A percentile compares a stretch with the other conserved stretches of the same genome.
Conservation (phyloP, 1,284 basidiomycete genomes). For the Boletus semigastroideus region DNA sequence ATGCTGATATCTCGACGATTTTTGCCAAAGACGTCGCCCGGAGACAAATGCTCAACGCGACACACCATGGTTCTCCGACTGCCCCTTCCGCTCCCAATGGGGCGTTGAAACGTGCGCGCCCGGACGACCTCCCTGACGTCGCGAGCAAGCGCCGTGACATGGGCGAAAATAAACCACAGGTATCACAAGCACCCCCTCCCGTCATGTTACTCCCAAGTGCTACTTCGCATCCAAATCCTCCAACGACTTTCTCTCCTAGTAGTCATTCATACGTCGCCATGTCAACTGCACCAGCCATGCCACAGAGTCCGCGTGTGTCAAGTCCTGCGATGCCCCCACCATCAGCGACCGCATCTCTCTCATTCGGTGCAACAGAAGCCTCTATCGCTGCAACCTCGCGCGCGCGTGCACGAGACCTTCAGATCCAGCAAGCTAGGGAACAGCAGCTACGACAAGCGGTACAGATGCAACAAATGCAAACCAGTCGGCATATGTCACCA, state of each 20-base stretch:
- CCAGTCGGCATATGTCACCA: constrained; percentile 45
- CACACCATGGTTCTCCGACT: constrained; percentile 22
- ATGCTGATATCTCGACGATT: constrained; percentile 54
- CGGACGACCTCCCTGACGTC: constrained; percentile 45
- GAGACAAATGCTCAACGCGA: constrained; percentile 35
- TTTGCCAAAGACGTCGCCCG: constrained; percentile 66
- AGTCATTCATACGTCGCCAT: constrained; percentile 13
- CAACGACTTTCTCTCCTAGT: constrained; percentile 13
- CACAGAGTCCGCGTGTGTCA: constrained; percentile 31
- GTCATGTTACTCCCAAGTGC: constrained; percentile 32
- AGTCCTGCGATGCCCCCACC: constrained; percentile 27
- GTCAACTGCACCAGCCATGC: constrained; percentile 18
- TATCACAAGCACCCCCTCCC: constrained; percentile 31
- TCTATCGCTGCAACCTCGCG: constrained; percentile 37
- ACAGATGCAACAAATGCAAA: constrained; percentile 35
- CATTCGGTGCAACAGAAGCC: constrained; percentile 33
- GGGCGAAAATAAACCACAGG: constrained; percentile 52
- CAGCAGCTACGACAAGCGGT: constrained; percentile 36
- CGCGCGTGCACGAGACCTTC: constrained; percentile 44
- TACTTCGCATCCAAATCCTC: constrained; percentile 18
- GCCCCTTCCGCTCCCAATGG: constrained; percentile 18
- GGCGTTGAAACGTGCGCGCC: constrained; percentile 59
- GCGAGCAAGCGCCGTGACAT: constrained; percentile 69
- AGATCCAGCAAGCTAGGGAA: constrained; percentile 44
- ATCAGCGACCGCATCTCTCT: constrained; percentile 23